Conservation (phyloP, 257 asterid genomes). For the Jacaranda copaia region DNA sequence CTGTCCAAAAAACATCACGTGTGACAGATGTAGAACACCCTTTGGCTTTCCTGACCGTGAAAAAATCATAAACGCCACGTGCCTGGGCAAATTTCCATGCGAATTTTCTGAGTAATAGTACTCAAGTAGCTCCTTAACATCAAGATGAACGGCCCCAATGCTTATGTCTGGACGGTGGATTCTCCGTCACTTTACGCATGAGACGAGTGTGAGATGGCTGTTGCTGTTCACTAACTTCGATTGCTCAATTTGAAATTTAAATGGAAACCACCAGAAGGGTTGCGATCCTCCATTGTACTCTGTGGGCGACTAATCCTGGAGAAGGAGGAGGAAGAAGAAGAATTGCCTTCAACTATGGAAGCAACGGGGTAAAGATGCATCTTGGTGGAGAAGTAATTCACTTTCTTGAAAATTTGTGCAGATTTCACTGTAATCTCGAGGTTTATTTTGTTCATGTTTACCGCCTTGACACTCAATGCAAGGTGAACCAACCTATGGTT, state of each 20-base stretch:
- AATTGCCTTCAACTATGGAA: not conserved
- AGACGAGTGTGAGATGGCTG: not conserved
- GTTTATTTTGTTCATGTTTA: slow-evolving; percentile 23
- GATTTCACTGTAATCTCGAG: slow-evolving; percentile 31
- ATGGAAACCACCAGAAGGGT: slow-evolving; percentile 36
- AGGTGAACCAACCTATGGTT: no score
- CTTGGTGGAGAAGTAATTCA: slow-evolving; percentile 19
- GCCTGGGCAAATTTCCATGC: not conserved
- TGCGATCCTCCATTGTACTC: slow-evolving; percentile 19
- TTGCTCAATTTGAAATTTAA: slow-evolving; percentile 19
- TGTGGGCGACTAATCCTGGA: not conserved
- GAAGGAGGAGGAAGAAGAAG: not conserved
- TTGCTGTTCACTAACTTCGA: not conserved
- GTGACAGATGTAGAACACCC: slow-evolving; percentile 28
- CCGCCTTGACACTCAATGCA: no score
- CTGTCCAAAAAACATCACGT: slow-evolving; percentile 19
- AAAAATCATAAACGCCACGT: slow-evolving; percentile 8
- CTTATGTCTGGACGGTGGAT: slow-evolving; percentile 10
- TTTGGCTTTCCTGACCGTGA: slow-evolving; percentile 5
- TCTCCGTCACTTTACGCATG: slow-evolving; percentile 15
- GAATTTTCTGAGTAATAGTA: not conserved
- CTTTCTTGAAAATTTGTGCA: slow-evolving; percentile 35
- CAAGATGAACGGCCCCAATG: slow-evolving; percentile 17
- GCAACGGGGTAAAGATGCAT: slow-evolving; percentile 36
- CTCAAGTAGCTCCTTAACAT: not conserved